phyloP scores from a whole-genome alignment of 352 stramenopile species.

The Labyrinthula sp. region DNA sequence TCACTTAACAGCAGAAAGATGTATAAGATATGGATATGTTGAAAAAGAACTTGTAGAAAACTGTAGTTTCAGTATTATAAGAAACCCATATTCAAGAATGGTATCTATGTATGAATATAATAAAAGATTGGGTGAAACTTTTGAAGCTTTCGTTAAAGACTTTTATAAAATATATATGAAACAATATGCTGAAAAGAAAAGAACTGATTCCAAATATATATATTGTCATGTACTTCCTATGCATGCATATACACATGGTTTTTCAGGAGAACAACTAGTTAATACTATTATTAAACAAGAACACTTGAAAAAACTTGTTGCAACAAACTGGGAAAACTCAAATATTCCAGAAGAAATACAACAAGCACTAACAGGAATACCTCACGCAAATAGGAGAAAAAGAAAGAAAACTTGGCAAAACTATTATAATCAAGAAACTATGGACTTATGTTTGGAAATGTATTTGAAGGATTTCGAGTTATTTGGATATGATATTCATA shows the following conservation, averaged over 20 bases:
- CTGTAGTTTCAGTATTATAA: conserved; percentile 36
- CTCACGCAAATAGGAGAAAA: conserved; percentile 35
- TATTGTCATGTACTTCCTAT: conserved; percentile 38
- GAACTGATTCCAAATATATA: conserved; percentile 32
- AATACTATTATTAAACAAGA: conserved; percentile 39
- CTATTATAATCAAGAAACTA: conserved; percentile 38
- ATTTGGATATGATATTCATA: conserved; percentile 33
- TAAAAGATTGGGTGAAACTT: conserved; percentile 34
- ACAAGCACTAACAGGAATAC: conserved; percentile 36
- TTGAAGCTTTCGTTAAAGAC: conserved; percentile 33
- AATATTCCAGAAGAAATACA: conserved; percentile 35
- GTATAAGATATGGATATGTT: conserved; percentile 37
- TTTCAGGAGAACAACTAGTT: conserved; percentile 34
- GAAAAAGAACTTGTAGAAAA: conserved; percentile 33
- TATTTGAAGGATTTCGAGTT: conserved; percentile 39
- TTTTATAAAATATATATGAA: conserved; percentile 34
- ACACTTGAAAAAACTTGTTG: conserved; percentile 36
- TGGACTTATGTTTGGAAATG: conserved; percentile 39
- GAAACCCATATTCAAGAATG: conserved; percentile 40
- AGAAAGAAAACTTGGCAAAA: conserved; percentile 36
- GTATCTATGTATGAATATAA: conserved; percentile 40
- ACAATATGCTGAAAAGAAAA: conserved; percentile 15
- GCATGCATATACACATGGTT: conserved; percentile 37
- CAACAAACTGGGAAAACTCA: conserved; percentile 22
- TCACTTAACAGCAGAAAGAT: conserved; percentile 37